Evolutionary conservation across 441 rosid genomes (phyloP), one percentile per base, ranked within the genome.

Genomic region (Pelargonium exstipulatum): DNA sequence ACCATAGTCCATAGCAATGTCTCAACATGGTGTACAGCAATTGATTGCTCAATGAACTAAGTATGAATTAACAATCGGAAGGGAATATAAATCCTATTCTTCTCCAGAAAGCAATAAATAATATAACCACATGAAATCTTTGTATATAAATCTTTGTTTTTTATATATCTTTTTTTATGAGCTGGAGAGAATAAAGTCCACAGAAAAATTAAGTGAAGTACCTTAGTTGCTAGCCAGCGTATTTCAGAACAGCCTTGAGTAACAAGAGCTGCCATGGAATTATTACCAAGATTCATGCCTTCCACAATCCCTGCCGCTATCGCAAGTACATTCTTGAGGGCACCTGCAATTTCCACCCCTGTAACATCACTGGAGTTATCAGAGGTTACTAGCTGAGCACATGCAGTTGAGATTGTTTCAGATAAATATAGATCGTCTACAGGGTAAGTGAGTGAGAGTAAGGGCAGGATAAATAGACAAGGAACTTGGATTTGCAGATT

Each of bases 231-330:
- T 40, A 90, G 81, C 97, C 97, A 93, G 71, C 96, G 87, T 73
- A 90, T 90, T 87, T 93, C 98, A 17, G 96, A 86, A 78, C 96
- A 93, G 78, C 98, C 98, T 80, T 90, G 98, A 40, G 97, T 82
- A 53, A 93, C 98, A 61, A 93, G 96, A 77, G 98, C 97, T 67
- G 98, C 97, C 98, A 90, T 90, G 67, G 98, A 93, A 79, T 93
- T 90, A 84, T 90, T 84, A 51, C 98, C 96, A 5, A 93, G 97
- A 73, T 89, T 72, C 97, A 93, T 85, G 66, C 98, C 97, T 69
- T 86, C 96, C 78, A 90, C 96, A 72, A 90, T 93, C 65, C 98
- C 98, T 64, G 96, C 97, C 29, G 97, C 98, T 75, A 90, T 90
- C 49, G 98, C 97, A 10, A 93, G 86, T 67, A 93, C 97, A 82